phyloP scores from a whole-genome alignment of 805 yeast genomes.

The Yarrowia alimentaria region DNA sequence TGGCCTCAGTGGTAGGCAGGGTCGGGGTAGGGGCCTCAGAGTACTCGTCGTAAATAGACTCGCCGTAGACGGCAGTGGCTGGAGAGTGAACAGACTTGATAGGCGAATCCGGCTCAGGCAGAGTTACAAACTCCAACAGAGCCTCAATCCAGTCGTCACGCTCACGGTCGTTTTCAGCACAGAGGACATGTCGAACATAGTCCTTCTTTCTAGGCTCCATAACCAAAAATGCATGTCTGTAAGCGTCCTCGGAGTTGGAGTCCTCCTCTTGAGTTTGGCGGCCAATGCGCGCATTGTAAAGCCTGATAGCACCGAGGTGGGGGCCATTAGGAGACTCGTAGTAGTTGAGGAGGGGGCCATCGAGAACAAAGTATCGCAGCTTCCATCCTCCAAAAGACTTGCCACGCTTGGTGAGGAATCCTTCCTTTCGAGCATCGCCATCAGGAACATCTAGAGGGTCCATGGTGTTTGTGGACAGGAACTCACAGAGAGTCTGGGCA shows the following conservation, averaged over 20 bases:
- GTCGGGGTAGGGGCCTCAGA: slow-evolving; percentile 19
- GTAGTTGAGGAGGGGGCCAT: slow-evolving; percentile 56
- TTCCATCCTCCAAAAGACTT: slow-evolving; percentile 72
- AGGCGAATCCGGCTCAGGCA: slow-evolving; percentile 23
- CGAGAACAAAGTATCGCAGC: slow-evolving; percentile 64
- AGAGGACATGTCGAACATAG: slow-evolving; percentile 51
- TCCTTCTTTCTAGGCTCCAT: slow-evolving; percentile 46
- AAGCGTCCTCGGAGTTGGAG: slow-evolving; percentile 41
- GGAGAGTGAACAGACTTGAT: slow-evolving; percentile 13
- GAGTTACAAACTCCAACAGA: slow-evolving; percentile 37
- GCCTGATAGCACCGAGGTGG: slow-evolving; percentile 51
- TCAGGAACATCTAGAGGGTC: slow-evolving; percentile 50
- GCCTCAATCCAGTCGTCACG: slow-evolving; percentile 69
- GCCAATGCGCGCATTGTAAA: slow-evolving; percentile 56
- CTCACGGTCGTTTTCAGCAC: slow-evolving; percentile 77
- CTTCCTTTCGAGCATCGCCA: slow-evolving; percentile 48
- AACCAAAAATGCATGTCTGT: slow-evolving; percentile 57
- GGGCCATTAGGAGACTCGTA: slow-evolving; percentile 58
- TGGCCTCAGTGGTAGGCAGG: slow-evolving; percentile 2
- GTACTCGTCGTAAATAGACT: slow-evolving; percentile 19
- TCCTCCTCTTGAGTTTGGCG: slow-evolving; percentile 39
- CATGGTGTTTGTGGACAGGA: slow-evolving; percentile 64
- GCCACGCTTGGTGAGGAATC: slow-evolving; percentile 60
- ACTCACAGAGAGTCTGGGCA: slow-evolving; percentile 56
- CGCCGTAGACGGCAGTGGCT: slow-evolving; percentile 27